Evolutionary conservation across 1,284 basidiomycete genomes (phyloP).

Genomic region (Laetiporus sulphureus): DNA sequence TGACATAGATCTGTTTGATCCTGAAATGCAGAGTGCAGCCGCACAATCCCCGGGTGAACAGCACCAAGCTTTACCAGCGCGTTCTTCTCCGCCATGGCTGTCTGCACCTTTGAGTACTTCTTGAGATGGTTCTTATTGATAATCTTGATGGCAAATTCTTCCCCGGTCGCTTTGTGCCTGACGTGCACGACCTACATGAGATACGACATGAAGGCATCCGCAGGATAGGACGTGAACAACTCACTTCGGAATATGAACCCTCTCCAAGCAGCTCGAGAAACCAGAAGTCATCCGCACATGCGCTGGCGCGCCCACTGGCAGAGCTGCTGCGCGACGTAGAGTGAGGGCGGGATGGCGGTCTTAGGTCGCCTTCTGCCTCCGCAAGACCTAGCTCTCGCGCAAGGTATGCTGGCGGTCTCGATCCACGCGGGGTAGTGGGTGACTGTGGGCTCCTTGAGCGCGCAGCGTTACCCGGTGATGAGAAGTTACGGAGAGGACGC

Average conservation of each 20-base stretch:
- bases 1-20: conserved; percentile 80
- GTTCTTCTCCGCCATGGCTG: conserved; percentile 61
- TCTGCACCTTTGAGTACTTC: conserved; percentile 58
- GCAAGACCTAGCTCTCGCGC: conserved; percentile 48
- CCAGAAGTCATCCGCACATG: conserved; percentile 55
- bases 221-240: conserved; percentile 22
- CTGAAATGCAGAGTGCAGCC: conserved; percentile 79
- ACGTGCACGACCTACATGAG: conserved; percentile 51
- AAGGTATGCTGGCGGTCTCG: conserved; percentile 51
- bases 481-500: conserved; percentile 59
- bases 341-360: conserved; percentile 26
- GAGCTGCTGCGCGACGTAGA: conserved; percentile 41
- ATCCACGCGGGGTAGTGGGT: conserved; percentile 37
- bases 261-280: conserved; percentile 70
- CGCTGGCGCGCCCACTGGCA: conserved; percentile 35
- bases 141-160: conserved; percentile 71
- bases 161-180: conserved; percentile 46
- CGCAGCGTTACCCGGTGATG: conserved; percentile 40
- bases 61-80: conserved; percentile 54
- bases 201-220: neutral
- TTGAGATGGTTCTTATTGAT: conserved; percentile 71
- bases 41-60: conserved; percentile 79
- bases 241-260: conserved; percentile 74
- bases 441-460: conserved; percentile 47
- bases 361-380: conserved; percentile 27